Evolutionary conservation across 1,284 basidiomycete genomes (phyloP), one percentile per base, ranked within the genome.

Genomic region (Microbotryum silenes-acaulis): DNA sequence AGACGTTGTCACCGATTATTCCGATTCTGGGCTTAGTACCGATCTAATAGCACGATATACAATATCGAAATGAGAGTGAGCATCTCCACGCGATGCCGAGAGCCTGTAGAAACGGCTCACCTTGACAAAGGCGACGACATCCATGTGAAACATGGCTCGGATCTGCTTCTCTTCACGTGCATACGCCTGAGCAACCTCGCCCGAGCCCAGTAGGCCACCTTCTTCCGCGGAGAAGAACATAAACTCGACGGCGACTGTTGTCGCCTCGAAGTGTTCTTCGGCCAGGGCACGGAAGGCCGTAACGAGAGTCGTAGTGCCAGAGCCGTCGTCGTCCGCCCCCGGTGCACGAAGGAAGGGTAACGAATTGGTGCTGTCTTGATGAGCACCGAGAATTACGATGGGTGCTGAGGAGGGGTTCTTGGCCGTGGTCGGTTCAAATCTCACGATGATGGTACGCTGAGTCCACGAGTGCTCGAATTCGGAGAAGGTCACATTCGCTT

Each of bases 381-480:
- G 94, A 50, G 92, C 91, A 44, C 85, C 85, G 23, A 54, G 31
- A 27, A 86, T 82, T 10, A 80, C 79, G 21, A 82, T 69, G 16
- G 65, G 60, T n/a, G 69, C 59, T 29, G 50, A 61, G 51, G 46
- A 61, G 2, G 44, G 10, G 23, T 44, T 53, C 29, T 31, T 37
- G 16, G 37, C 49, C 54, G 33, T 23, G 20, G 47, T 23, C 4
- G 77, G 75, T 6, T 72, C 73, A 70, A 84, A 80, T 60, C 79
- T 80, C 18, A 78, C 81, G 64, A 87, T 89, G 72, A 98, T 88
- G 51, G 84, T 83, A 76, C 88, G 88, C 79, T 98, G 94, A 14
- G 84, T 85, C 94, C 94, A 97, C 1, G 84, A 77, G 75, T 98
- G 94, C 60, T 80, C 68, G 74, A 97, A 97, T 74, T 93, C 91